Evolutionary conservation across 1,284 basidiomycete species (phyloP).

Genomic region (Erythrobasidium hasegawianum): DNA sequence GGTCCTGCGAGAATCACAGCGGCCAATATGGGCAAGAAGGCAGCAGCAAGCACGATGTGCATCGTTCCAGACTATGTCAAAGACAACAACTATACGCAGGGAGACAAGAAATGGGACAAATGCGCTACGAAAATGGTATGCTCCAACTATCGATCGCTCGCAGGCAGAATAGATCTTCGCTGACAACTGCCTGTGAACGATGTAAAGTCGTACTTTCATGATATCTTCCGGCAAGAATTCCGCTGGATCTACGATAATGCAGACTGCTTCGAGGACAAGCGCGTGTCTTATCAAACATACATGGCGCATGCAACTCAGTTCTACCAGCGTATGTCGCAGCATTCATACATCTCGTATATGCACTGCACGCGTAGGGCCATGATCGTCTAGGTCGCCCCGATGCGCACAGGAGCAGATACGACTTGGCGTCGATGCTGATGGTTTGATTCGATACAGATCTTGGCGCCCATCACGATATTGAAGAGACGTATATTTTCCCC

Average conservation of each 20-base stretch:
- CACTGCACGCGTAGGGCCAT: too few species aligned
- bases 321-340: constrained; percentile 18
- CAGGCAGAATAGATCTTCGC: too few species aligned
- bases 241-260: constrained; percentile 21
- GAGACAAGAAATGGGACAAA: neutral
- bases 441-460: constrained; percentile 34
- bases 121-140: neutral
- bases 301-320: constrained; percentile 6
- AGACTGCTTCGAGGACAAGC: constrained; percentile 13
- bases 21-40: too few species aligned
- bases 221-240: constrained; percentile 24
- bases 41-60: neutral
- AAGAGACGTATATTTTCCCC: constrained; percentile 46
- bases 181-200: too few species aligned
- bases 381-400: too few species aligned
- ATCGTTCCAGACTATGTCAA: neutral
- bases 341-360: too few species aligned
- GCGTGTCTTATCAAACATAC: constrained; percentile 4
- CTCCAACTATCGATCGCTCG: too few species aligned
- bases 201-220: constrained; percentile 19
- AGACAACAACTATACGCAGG: neutral
- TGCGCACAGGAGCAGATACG: too few species aligned
- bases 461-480: constrained; percentile 45
- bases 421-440: neutral
- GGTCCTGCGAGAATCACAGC: too few species aligned